phyloP scores from a whole-genome alignment of 805 yeast species.

The Kluyveromyces aestuarii region DNA sequence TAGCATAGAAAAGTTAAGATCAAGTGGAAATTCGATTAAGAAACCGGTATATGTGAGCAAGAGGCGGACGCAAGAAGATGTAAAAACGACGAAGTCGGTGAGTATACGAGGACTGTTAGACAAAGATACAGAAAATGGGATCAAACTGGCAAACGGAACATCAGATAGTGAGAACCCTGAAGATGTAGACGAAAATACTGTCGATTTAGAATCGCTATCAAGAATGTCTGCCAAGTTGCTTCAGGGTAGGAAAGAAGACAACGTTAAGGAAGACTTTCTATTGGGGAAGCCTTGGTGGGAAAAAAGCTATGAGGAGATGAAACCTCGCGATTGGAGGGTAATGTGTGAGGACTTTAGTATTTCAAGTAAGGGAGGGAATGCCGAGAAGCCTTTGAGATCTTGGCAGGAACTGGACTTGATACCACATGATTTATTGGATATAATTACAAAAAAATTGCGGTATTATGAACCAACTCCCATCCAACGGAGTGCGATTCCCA shows the following conservation, averaged over 20 bases:
- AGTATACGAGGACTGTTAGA: neutral
- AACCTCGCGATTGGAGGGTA: slow-evolving; percentile 81
- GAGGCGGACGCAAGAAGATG: neutral
- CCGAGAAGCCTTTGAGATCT: slow-evolving; percentile 50
- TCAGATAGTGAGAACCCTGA: too few species aligned
- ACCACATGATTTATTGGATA: slow-evolving; percentile 33
- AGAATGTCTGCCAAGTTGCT: neutral
- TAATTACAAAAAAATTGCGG: slow-evolving; percentile 32
- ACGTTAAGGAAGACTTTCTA: slow-evolving; percentile 7
- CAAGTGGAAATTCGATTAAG: slow-evolving; percentile 3
- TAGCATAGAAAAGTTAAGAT: slow-evolving; percentile 28
- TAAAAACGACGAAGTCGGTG: neutral
- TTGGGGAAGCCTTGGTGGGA: slow-evolving; percentile 50
- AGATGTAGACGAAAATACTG: neutral
- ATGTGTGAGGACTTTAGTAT: slow-evolving; percentile 72
- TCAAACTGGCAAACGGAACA: too few species aligned
- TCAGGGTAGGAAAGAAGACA: slow-evolving; percentile 2
- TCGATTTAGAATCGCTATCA: neutral
- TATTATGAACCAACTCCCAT: slow-evolving; percentile 78
- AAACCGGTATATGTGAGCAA: slow-evolving; percentile 1
- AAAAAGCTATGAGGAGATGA: slow-evolving; percentile 59
- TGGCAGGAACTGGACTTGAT: slow-evolving; percentile 60
- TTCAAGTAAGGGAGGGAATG: slow-evolving; percentile 36
- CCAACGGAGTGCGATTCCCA: slow-evolving; percentile 81
- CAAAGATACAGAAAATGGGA: neutral